Conservation (phyloP, 768 basidiomycete genomes). For the Tylopilus balloui region DNA sequence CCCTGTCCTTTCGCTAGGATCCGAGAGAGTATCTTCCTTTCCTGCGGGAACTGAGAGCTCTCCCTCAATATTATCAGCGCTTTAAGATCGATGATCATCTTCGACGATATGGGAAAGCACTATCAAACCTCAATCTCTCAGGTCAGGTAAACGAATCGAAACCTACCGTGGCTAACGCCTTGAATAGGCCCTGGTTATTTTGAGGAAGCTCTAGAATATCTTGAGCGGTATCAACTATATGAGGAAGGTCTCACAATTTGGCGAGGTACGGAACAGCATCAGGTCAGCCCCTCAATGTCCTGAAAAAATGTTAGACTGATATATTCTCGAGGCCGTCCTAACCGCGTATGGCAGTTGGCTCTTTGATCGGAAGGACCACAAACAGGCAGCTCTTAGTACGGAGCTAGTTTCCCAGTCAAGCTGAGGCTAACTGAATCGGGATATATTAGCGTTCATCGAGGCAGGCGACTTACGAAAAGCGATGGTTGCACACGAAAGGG, state of each 20-base stretch:
- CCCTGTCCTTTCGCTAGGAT: conserved; percentile 57
- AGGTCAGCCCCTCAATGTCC: conserved; percentile 38
- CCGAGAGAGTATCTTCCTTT: conserved; percentile 97
- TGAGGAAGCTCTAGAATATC: conserved; percentile 74
- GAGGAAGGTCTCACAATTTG: conserved; percentile 71
- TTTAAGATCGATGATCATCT: conserved; percentile 94
- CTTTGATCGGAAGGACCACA: conserved; percentile 78
- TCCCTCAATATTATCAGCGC: conserved; percentile 73
- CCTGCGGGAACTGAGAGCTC: conserved; percentile 77
- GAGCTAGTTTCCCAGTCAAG: background rate
- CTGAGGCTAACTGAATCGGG: conserved; percentile 5
- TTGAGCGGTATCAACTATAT: conserved; percentile 75
- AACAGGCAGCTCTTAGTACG: conserved; percentile 77
- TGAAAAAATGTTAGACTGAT: conserved; percentile 6
- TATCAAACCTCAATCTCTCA: conserved; percentile 68
- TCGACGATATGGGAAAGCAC: conserved; percentile 66
- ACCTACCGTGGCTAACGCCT: conserved; percentile 4
- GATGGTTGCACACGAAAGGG: conserved; percentile 83
- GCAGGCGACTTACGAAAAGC: conserved; percentile 64
- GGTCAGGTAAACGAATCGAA: conserved; percentile 40
- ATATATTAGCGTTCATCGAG: conserved; percentile 62
- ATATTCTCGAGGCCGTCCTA: conserved; percentile 51
- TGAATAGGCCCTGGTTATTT: conserved; percentile 61
- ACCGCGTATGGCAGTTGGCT: conserved; percentile 83
- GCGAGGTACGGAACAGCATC: conserved; percentile 57